Percentiles rank a stretch among this genome's conserved stretches.
phyloP scores from a whole-genome alignment of 371 early-diverging fungal genomes.

The Circinella umbellata region DNA sequence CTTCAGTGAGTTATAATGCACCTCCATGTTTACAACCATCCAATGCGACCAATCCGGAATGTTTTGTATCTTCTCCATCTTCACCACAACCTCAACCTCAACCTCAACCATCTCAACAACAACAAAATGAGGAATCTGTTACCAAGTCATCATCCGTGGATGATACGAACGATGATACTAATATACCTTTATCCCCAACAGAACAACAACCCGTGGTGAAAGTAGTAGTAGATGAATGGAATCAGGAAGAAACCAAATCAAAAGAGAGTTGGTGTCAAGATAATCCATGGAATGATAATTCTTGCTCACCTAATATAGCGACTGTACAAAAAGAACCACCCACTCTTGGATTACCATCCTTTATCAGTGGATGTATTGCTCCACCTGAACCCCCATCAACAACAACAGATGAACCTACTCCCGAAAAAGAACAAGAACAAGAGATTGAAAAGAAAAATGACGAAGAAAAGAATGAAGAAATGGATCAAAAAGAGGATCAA shows the following conservation, averaged over 20 bases:
- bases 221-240: neutral
- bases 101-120: no score
- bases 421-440: neutral
- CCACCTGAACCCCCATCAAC: neutral
- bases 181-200: no score
- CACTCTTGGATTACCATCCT: neutral
- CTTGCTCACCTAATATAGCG: neutral
- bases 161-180: no score
- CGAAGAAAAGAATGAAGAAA: neutral
- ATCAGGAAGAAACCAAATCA: neutral
- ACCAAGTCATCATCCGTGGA: neutral
- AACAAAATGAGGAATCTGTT: no score
- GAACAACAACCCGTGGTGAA: neutral
- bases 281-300: neutral
- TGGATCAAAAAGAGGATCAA: neutral
- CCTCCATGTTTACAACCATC: conserved; percentile 14
- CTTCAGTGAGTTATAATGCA: conserved; percentile 18
- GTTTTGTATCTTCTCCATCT: conserved; percentile 9
- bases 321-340: neutral
- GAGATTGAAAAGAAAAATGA: neutral
- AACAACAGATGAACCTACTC: neutral
- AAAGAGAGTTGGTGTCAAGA: conserved; percentile 2
- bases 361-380: conserved; percentile 4
- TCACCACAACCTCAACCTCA: neutral
- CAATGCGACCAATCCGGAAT: conserved; percentile 19